Percentiles rank a stretch among this genome's conserved stretches.
These are phyloP conservation scores for Candida silvicultrix DNA, from an alignment of 805 yeast species.

Conservation along the genomic window DNA sequence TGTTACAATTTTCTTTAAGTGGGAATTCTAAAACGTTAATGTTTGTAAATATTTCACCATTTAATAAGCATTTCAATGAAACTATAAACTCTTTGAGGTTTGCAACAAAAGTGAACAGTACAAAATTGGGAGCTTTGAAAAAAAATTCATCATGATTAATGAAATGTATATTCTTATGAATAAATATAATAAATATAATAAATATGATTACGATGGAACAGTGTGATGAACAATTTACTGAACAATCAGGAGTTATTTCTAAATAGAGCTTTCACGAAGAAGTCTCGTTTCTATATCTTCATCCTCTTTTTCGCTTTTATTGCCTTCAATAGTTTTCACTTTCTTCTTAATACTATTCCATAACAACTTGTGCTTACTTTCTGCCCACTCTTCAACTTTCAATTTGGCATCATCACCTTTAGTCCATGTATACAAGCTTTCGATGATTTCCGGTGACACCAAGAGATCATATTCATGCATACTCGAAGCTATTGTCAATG, in stretches of 20 bases:
- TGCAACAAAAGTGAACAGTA: conserved; percentile 75
- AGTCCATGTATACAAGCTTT: conserved; percentile 40
- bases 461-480: conserved; percentile 42
- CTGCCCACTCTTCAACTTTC: conserved; percentile 30
- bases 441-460: conserved; percentile 37
- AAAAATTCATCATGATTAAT: background rate
- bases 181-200: conserved; percentile 4
- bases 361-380: conserved; percentile 20
- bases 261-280: background rate
- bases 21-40: conserved; percentile 87
- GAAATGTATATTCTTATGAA: too few relatives aligned
- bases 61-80: conserved; percentile 56
- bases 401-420: conserved; percentile 11
- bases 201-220: too few relatives aligned
- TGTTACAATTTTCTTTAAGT: conserved; percentile 75
- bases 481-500: conserved; percentile 41
- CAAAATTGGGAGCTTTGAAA: conserved; percentile 26
- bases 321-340: background rate
- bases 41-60: conserved; percentile 86
- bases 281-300: background rate
- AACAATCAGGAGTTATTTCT: background rate
- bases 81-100: conserved; percentile 81
- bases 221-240: too few relatives aligned
- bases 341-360: conserved; percentile 31
- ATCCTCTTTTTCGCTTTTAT: background rate